These are phyloP conservation scores for Tylopilus plumbeoviolaceoides DNA, from an alignment of 768 basidiomycete species.

Conservation along the genomic window DNA sequence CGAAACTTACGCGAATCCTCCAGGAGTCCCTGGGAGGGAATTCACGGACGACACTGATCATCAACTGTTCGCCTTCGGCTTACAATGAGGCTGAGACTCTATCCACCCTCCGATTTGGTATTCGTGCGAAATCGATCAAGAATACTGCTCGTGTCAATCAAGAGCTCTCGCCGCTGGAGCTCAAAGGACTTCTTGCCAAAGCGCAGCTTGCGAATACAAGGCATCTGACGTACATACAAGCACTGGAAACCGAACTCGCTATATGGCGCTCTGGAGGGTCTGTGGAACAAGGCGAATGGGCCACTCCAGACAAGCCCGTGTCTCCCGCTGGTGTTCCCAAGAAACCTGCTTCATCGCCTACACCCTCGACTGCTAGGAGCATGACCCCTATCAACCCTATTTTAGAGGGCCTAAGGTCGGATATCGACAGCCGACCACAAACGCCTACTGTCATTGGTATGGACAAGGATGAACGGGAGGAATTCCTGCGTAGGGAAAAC, in stretches of 20 bases:
- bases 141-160: conserved; percentile 98
- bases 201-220: conserved; percentile 81
- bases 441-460: conserved; percentile 86
- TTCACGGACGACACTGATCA: conserved; percentile 94
- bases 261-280: conserved; percentile 85
- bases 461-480: conserved; percentile 96
- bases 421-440: conserved; percentile 81
- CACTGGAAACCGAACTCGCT: conserved; percentile 86
- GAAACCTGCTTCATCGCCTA: conserved; percentile 51
- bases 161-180: conserved; percentile 92
- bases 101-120: conserved; percentile 97
- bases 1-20: conserved; percentile 96
- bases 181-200: conserved; percentile 88
- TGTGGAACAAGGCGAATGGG: conserved; percentile 85
- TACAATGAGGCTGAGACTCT: conserved; percentile 98
- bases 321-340: conserved; percentile 42
- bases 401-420: conserved; percentile 66
- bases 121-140: conserved; percentile 99
- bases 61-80: conserved; percentile 97
- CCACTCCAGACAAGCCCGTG: conserved; percentile 56
- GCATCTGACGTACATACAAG: conserved; percentile 81
- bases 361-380: conserved; percentile 63
- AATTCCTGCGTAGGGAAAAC: conserved; percentile 94
- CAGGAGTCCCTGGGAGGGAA: conserved; percentile 98
- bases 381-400: conserved; percentile 73